These are phyloP conservation scores for Myxozyma lipomycoides DNA, from an alignment of 805 yeast species.

Conservation along the genomic window DNA sequence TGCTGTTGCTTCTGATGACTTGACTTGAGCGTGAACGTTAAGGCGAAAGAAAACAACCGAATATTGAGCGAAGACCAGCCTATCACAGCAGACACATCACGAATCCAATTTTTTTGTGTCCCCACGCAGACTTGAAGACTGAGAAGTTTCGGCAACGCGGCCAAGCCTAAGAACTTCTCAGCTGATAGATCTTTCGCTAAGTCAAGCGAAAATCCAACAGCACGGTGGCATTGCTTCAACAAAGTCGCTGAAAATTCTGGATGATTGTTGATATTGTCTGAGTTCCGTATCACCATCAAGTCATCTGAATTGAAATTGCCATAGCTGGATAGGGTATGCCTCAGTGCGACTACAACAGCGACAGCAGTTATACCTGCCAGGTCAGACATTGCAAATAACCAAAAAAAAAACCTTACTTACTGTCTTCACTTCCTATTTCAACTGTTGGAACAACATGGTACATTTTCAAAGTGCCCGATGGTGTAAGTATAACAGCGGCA, in stretches of 20 bases:
- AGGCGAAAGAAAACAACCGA: conserved; percentile 66
- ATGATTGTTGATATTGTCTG: conserved; percentile 41
- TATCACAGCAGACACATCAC: conserved; percentile 45
- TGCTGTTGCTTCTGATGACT: conserved; percentile 44
- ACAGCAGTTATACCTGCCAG: conserved; percentile 33
- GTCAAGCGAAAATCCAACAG: conserved; percentile 68
- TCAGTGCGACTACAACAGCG: conserved; percentile 58
- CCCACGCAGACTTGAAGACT: conserved; percentile 69
- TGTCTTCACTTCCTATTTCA: conserved; percentile 7
- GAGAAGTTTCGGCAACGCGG: conserved; percentile 69
- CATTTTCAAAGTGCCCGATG: conserved; percentile 23
- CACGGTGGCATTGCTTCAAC: conserved; percentile 65
- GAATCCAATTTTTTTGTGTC: conserved; percentile 44
- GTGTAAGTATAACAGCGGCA: conserved; percentile 30
- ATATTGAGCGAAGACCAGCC: conserved; percentile 66
- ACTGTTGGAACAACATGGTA: conserved; percentile 19
- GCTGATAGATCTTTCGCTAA: conserved; percentile 63
- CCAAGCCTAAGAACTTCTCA: conserved; percentile 69
- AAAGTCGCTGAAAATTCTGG: conserved; percentile 43
- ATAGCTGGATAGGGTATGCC: conserved; percentile 69
- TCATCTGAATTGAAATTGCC: conserved; percentile 67
- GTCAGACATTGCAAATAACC: conserved; percentile 1
- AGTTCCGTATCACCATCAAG: conserved; percentile 53
- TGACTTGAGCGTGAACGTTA: conserved; percentile 59
- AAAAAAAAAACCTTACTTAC: not conserved